A percentile compares a stretch with the other conserved stretches of the same genome.
Evolutionary conservation across 257 asterid species (phyloP).

Genomic region (Salvia hispanica): DNA sequence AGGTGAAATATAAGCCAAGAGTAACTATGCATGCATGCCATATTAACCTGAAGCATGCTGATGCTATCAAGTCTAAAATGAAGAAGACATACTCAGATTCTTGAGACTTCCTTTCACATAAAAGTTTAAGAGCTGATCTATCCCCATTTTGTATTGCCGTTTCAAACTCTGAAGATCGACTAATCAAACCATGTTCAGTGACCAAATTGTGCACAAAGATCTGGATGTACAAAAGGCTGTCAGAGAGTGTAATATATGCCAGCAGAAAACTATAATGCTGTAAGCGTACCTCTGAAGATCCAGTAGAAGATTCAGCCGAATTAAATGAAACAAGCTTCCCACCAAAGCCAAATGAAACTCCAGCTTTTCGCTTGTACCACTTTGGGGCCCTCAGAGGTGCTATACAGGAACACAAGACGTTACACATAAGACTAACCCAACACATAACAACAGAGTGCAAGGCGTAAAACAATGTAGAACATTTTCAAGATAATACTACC

Average conservation of each 20-base stretch:
- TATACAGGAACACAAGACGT: constrained; percentile 40
- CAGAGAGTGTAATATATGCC: constrained; percentile 20
- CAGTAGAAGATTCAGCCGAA: constrained; percentile 57
- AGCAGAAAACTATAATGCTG: constrained; percentile 15
- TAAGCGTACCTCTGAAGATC: constrained; percentile 73
- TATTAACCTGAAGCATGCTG: neutral
- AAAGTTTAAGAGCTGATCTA: constrained; percentile 67
- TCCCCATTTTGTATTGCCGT: constrained; percentile 82
- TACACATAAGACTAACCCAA: constrained; percentile 29
- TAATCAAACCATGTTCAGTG: constrained; percentile 71
- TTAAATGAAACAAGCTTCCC: constrained; percentile 93
- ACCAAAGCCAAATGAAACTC: constrained; percentile 98
- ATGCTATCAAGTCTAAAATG: constrained; percentile 23
- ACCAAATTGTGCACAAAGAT: constrained; percentile 74
- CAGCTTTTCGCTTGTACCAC: constrained; percentile 90
- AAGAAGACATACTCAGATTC: constrained; percentile 76
- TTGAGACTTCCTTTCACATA: constrained; percentile 81
- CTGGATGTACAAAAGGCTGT: constrained; percentile 45
- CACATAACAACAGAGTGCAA: constrained; percentile 11
- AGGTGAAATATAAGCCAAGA: constrained; percentile 26
- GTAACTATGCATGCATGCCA: neutral
- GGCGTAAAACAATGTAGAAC: constrained; percentile 10
- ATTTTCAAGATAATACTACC: constrained; percentile 5
- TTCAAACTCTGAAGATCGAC: constrained; percentile 87
- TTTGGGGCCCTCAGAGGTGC: constrained; percentile 93